A percentile compares a stretch with the other conserved stretches of the same genome.
Evolutionary conservation across 495 filamentous ascomycete genomes (phyloP).

Genomic region (Penicillium argentinense): DNA sequence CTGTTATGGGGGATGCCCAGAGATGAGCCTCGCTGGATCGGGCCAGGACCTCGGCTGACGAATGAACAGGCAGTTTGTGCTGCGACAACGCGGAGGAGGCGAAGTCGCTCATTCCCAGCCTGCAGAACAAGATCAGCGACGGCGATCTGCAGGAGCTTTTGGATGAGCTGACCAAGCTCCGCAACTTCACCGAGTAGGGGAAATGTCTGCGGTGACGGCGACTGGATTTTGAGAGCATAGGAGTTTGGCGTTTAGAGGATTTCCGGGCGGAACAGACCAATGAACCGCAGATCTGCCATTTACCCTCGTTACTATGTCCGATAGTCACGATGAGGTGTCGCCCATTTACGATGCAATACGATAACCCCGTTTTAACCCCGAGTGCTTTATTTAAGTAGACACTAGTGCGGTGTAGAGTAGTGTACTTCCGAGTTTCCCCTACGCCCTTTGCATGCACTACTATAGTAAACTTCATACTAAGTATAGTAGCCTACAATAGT

Average conservation of each 20-base stretch:
- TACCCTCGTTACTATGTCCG: too few species aligned
- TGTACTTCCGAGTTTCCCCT: conserved; percentile 5
- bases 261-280: conserved; percentile 7
- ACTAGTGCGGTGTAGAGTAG: background rate
- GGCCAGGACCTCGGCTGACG: background rate
- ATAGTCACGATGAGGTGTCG: too few species aligned
- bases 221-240: conserved; percentile 5
- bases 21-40: background rate
- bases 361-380: too few species aligned
- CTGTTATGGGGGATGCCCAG: too few species aligned
- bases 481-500: too few species aligned
- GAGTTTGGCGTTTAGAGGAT: conserved; percentile 16
- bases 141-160: conserved; percentile 82
- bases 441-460: too few species aligned
- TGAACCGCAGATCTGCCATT: too few species aligned
- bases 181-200: conserved; percentile 52
- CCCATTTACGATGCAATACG: too few species aligned
- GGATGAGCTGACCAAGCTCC: conserved; percentile 84
- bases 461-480: too few species aligned
- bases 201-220: background rate
- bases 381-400: too few species aligned
- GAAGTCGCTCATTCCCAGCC: conserved; percentile 90
- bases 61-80: conserved; percentile 72
- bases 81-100: conserved; percentile 93
- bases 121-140: conserved; percentile 84